Evolutionary conservation across 1,139 yeast genomes (phyloP), one percentile per base, ranked within the genome.

Genomic region (Magnusiomyces fungicola): DNA sequence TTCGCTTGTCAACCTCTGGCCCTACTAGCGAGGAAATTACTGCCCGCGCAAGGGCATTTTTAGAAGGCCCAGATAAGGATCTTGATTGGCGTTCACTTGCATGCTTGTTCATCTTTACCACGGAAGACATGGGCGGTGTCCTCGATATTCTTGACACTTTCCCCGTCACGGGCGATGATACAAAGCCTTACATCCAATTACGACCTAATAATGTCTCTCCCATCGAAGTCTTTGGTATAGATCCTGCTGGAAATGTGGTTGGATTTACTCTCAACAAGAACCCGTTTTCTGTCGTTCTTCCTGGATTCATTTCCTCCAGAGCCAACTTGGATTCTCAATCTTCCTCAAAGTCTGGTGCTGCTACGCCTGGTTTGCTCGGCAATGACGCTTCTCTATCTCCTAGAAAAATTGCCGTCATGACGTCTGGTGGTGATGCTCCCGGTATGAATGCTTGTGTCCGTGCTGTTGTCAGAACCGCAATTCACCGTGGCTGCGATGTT

Each of bases 351-450:
- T 16, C 48, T 36, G 41, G 43, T 1, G 33, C 19, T 25, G 34
- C 37, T 21, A 36, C 24, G 19, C 33, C 36, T 12, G 32, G 32
- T 14, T 24, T 24, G 21, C 25, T 18, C 19, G 14, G 23, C 41
- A 10, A 9, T 19, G 21, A 18, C 34, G 16, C 41, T 43, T 2
- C 16, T 32, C 16, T 18, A 5, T 32, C 34, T 14, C 48, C 48
- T 27, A 76, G 80, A 72, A 77, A 83, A 62, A 85, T 92, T 57
- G 98, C 95, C 5, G 94, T 92, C 47, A 87, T 92, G 92, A 92
- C 98, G 1, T 87, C 96, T 1, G 98, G 98, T 59, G 98, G 98
- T 65, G 98, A 90, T 69, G 89, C 97, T 43, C 98, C 96, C 23
- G 98, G 98, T 57, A 92, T 92, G 98, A 89, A 90, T 66, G 90